Conservation (phyloP, 441 rosid genomes). For the Theobroma grandiflorum region DNA sequence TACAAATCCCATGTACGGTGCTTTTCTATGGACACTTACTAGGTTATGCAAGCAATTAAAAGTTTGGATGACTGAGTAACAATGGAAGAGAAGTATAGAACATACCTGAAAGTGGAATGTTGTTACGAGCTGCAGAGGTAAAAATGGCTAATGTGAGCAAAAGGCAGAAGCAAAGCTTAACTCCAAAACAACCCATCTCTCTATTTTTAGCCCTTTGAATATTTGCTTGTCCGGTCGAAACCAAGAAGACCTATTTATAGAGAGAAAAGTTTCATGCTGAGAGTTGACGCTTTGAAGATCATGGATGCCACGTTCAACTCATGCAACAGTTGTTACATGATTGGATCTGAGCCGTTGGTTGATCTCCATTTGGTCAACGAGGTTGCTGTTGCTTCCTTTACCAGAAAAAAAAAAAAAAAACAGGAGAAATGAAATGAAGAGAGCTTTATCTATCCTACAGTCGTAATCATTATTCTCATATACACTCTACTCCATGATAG, state of each 20-base stretch:
- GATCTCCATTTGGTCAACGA: slow-evolving; percentile 14
- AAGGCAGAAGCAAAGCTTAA: slow-evolving; percentile 40
- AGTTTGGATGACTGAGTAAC: too few species aligned
- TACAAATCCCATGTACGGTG: too few species aligned
- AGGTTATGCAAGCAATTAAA: too few species aligned
- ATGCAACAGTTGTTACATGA: neutral
- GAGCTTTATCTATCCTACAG: neutral
- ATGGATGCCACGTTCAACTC: slow-evolving; percentile 24
- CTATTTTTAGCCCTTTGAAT: neutral
- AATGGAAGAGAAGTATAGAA: slow-evolving; percentile 3
- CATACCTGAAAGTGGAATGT: slow-evolving; percentile 48
- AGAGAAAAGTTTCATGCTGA: neutral
- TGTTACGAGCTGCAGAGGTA: slow-evolving; percentile 54
- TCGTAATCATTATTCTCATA: neutral
- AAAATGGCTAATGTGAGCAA: slow-evolving; percentile 39
- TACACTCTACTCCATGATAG: neutral
- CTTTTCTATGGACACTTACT: too few species aligned
- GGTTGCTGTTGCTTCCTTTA: slow-evolving; percentile 14
- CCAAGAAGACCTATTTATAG: slow-evolving; percentile 28
- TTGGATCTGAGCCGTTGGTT: slow-evolving; percentile 25
- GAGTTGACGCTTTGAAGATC: slow-evolving; percentile 33
- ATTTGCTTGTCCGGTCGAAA: neutral
- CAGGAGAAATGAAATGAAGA: too few species aligned
- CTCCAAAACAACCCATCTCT: slow-evolving; percentile 18
- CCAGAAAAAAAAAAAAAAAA: neutral